Evolutionary conservation across 1,284 basidiomycete genomes (phyloP).

Genomic region (Marasmius oreades): DNA sequence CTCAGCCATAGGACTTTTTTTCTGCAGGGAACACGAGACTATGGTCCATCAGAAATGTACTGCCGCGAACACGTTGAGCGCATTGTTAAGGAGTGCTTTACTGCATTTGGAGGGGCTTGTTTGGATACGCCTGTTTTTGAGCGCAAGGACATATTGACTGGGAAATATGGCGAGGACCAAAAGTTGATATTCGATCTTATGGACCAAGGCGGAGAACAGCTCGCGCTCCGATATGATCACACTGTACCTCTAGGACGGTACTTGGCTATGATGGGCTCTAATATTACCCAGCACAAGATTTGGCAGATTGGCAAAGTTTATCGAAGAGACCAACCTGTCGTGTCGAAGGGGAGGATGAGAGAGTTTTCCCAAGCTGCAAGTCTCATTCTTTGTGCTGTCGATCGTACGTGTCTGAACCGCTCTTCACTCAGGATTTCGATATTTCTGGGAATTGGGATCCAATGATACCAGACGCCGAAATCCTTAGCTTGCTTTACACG

Average conservation of each 20-base stretch:
- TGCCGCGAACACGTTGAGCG: conserved; percentile 89
- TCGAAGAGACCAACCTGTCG: conserved; percentile 93
- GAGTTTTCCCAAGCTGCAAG: conserved; percentile 97
- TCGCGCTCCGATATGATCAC: conserved; percentile 93
- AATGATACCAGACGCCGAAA: conserved; percentile 97
- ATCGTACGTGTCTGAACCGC: neutral
- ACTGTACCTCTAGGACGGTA: conserved; percentile 96
- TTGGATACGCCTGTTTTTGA: conserved; percentile 99
- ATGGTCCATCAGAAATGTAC: conserved; percentile 92
- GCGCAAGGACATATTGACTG: conserved; percentile 91
- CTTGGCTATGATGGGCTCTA: conserved; percentile 89
- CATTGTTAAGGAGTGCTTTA: conserved; percentile 87
- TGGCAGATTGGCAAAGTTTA: conserved; percentile 99
- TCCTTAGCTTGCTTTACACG: conserved; percentile 82
- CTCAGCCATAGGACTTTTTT: conserved; percentile 3
- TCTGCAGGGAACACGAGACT: conserved; percentile 89
- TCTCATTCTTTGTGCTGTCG: conserved; percentile 14
- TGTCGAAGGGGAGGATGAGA: conserved; percentile 97
- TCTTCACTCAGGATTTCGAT: conserved; percentile 81
- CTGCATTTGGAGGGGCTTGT: conserved; percentile 86
- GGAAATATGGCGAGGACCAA: conserved; percentile 96
- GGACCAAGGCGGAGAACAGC: conserved; percentile 98
- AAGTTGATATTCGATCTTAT: conserved; percentile 98
- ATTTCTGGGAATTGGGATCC: conserved; percentile 92
- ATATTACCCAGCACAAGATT: conserved; percentile 72